Evolutionary conservation across 768 basidiomycete genomes (phyloP), one percentile per base, ranked within the genome.

Genomic region (Leucocoprinus sp.): DNA sequence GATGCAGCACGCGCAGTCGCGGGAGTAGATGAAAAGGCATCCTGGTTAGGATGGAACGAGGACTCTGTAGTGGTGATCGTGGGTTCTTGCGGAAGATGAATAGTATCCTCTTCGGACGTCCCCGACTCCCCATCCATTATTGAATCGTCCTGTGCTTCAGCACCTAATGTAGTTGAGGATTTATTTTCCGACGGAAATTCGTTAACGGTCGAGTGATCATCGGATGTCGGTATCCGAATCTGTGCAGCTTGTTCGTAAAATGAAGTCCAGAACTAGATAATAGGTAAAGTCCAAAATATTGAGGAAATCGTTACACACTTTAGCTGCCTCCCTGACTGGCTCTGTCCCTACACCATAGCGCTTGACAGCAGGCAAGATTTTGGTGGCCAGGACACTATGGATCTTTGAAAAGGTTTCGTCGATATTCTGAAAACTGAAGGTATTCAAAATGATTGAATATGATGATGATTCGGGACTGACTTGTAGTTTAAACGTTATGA

Each of bases 221-320:
- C 88, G 26, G 72, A 80, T 1, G 78, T 79, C 3, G 84, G 82
- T 35, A 93, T 84, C 31, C 82, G 79, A 22, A 92, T 84, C 54
- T 90, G 83, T 3, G 95, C 93, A 7, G 93, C 91, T 49, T 86
- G 79, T 57, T 97, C 93, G 58, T 93, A 97, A 71, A 99, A 98
- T 0, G 88, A 84, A 3, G 83, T 84, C 93, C 95, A 98, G 61
- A 97, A 97, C 93, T 95, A 55, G 29, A 26, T 23, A 14, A 35
- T 21, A 14, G 28, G 22, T 38, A 2, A 12, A 7, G 18, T 8
- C 6, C 18, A 24, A 33, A 29, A 22, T 28, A 12, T 23, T n/a
- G 37, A 21, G 19, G 37, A 33, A 22, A 0, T 15, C 15, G 5
- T 15, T n/a, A 64, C 78, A 46, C 54, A 91, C 95, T 70, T 86